phyloP scores from a whole-genome alignment of 805 yeast species.

The Pichia heedii region DNA sequence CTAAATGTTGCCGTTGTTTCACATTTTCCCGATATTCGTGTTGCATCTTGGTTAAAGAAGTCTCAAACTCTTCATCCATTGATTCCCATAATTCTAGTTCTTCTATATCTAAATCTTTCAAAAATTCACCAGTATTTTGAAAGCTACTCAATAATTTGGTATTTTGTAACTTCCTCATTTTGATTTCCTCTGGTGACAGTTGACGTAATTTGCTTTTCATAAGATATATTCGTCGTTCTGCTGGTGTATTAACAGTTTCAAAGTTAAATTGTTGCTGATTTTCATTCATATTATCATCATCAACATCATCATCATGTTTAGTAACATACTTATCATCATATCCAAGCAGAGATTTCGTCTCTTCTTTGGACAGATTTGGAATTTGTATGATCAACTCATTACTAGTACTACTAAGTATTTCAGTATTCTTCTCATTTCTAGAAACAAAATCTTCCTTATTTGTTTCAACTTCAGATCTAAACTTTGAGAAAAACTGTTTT shows the following conservation, averaged over 20 bases:
- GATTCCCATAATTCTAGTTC: conserved; percentile 26
- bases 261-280: too few species aligned
- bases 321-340: too few species aligned
- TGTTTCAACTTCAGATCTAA: not conserved
- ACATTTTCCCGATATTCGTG: conserved; percentile 3
- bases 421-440: not conserved
- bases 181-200: conserved; percentile 17
- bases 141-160: conserved; percentile 22
- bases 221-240: conserved; percentile 18
- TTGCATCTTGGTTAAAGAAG: conserved; percentile 17
- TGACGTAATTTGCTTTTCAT: conserved; percentile 24
- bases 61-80: conserved; percentile 26
- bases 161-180: conserved; percentile 14
- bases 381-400: conserved; percentile 14
- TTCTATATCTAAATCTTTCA: conserved; percentile 20
- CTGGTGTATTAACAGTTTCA: conserved; percentile 1
- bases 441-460: not conserved
- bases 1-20: not conserved
- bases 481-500: conserved; percentile 13
- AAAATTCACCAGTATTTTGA: conserved; percentile 21
- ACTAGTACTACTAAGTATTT: too few species aligned
- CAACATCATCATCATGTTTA: not conserved
- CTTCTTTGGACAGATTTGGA: conserved; percentile 17
- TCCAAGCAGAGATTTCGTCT: conserved; percentile 13
- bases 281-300: too few species aligned